Evolutionary conservation across 352 stramenopile genomes (phyloP).

Genomic region (Pythium volutum): DNA sequence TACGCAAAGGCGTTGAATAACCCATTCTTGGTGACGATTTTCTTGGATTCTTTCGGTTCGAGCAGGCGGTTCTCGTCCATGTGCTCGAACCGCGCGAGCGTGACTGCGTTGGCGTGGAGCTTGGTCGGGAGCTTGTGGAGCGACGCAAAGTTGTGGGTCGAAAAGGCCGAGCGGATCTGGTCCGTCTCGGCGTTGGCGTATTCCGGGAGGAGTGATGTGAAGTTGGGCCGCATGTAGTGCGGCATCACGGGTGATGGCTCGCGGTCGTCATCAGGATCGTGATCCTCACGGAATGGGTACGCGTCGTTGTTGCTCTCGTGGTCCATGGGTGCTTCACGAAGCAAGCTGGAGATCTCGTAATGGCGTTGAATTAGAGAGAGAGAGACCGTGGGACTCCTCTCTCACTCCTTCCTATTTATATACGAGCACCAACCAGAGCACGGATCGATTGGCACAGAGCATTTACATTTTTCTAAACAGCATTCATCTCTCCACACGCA

Average conservation of each 20-base stretch:
- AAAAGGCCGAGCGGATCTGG: constrained; percentile 75
- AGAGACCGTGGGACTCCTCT: too few relatives aligned
- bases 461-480: too few relatives aligned
- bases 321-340: not conserved
- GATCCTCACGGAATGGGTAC: constrained; percentile 1
- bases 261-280: not conserved
- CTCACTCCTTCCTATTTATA: not conserved
- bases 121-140: constrained; percentile 61
- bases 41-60: constrained; percentile 28
- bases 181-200: constrained; percentile 77
- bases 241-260: constrained; percentile 20
- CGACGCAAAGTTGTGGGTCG: constrained; percentile 57
- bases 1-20: constrained; percentile 82
- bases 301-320: constrained; percentile 6
- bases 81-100: constrained; percentile 59
- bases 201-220: constrained; percentile 74
- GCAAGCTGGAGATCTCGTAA: not conserved
- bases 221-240: constrained; percentile 82
- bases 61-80: constrained; percentile 76
- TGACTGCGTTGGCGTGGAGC: constrained; percentile 57
- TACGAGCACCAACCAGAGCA: not conserved
- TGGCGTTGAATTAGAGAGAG: not conserved
- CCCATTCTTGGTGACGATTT: constrained; percentile 62
- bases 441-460: too few relatives aligned
- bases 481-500: too few relatives aligned